Evolutionary conservation across 768 basidiomycete genomes (phyloP).

Genomic region (Lactarius indigo): DNA sequence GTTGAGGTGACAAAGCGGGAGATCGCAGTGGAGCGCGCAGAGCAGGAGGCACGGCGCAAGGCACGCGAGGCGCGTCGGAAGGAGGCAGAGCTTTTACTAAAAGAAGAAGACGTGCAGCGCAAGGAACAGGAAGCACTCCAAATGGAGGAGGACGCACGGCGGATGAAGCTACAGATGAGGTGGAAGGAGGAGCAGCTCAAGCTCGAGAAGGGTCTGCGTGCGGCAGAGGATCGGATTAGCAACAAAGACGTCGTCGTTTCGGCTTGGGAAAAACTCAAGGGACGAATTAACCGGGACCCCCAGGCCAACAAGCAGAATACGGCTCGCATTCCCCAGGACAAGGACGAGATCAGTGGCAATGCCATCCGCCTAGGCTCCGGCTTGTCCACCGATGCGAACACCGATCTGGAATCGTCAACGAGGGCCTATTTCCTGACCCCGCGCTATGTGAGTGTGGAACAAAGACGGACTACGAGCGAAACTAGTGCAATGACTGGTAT

Average conservation of each 20-base stretch:
- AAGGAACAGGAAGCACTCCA: slow-evolving; percentile 9
- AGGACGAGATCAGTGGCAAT: neutral
- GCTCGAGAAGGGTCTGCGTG: neutral
- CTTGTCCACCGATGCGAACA: neutral
- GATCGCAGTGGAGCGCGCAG: slow-evolving; percentile 9
- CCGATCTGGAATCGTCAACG: neutral
- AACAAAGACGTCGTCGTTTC: slow-evolving; percentile 6
- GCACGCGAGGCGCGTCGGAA: slow-evolving; percentile 13
- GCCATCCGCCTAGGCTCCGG: neutral
- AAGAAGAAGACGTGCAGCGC: slow-evolving; percentile 9
- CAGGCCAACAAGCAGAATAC: neutral
- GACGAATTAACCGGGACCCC: slow-evolving; percentile 2
- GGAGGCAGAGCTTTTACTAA: slow-evolving; percentile 8
- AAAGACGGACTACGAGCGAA: neutral
- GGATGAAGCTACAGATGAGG: slow-evolving; percentile 3
- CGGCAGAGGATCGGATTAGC: neutral
- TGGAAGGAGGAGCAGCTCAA: neutral
- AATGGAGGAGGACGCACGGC: slow-evolving; percentile 9
- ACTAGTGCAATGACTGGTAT: neutral
- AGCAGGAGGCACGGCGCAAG: slow-evolving; percentile 9
- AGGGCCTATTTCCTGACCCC: neutral
- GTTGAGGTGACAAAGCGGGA: slow-evolving; percentile 8
- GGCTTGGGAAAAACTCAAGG: slow-evolving; percentile 14
- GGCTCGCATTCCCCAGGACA: neutral
- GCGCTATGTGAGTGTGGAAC: neutral